Evolutionary conservation across 2,329 filamentous ascomycete species (phyloP), one percentile per base, ranked within the genome.

Genomic region (Diaporthe longicolla): DNA sequence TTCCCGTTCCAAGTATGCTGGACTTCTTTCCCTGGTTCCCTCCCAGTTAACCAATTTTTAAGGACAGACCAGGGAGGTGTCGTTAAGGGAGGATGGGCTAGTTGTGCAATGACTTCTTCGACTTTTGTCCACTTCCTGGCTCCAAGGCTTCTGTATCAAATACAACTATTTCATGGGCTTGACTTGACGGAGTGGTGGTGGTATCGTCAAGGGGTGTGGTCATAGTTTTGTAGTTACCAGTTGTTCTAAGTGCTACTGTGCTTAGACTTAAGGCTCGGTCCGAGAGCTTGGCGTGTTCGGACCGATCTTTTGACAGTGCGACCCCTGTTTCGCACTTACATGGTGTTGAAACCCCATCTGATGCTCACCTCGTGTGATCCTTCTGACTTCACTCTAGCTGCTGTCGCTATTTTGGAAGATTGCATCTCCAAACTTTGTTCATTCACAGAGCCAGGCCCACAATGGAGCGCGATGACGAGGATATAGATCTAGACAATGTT

Each of bases 291-390:
- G 61, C 61, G 32, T 48, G 61, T 35, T 50, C 40, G 61, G 61
- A 65, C 61, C 61, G 40, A 65, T 48, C 59, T 48, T 48, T 65
- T 19, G 40, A 65, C 40, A 65, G 59, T 29, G 19, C 59, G 40
- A 65, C 59, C 32, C 40, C n/a, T 66, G 45, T 66, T 66, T 52
- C 45, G 61, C 43, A 50, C 40, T 32, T 50, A n/a, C 43, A 50
- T 24, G 37, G 21, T n/a, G 8, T 21, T 66, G 63, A 66, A 66
- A 66, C 63, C 10, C 13, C 13, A 66, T 24, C 45, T 24, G 45
- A 24, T 65, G 61, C 61, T 65, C 61, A 35, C 26, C 29, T 35
- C 45, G 37, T 35, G 19, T 35, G 1, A 13, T 52, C 21, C 43
- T 11, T 37, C 29, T 45, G 11, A 9, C 29, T 43, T 52, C 21